Evolutionary conservation across 768 basidiomycete genomes (phyloP), one percentile per base, ranked within the genome.

Genomic region (Leucogyrophana mollusca): DNA sequence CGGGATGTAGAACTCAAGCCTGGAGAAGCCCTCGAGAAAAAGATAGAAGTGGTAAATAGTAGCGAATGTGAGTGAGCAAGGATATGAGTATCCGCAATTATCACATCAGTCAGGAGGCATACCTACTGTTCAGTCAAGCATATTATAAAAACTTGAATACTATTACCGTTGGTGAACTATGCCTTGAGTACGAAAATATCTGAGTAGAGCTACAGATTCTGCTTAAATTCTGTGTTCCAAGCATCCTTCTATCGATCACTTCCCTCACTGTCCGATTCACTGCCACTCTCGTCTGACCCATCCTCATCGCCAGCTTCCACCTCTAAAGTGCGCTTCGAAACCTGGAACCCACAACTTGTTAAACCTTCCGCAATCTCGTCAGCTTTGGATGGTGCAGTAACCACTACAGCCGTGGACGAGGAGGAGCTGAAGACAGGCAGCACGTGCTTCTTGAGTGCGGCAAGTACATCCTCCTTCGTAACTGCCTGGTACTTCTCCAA

Each of bases 351-450:
- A n/a, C 72, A 67, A 16, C 66, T 67, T 23, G 66, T 70, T 47
- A 97, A 71, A 4, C 80, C 82, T 38, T 79, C 72, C 18, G 73
- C 75, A 43, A 94, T 83, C 50, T 85, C 78, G 17, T 84, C 82
- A 1, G 79, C 77, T 60, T 94, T 94, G 8, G 83, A 80, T 17
- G 92, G 87, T 5, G 91, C 82, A 16, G 90, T 90, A 18, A 93
- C 87, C 14, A 90, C 83, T 11, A 90, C 83, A 0, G 84, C 88
- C 23, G 90, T 77, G 9, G 91, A 92, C 0, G 83, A 77, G 3
- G 76, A 71, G 0, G 93, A 64, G 51, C 84, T 75, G 68, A 99
- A 98, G 38, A 98, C 69, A 0, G 94, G 91, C 23, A 94, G 62
- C 69, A 96, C 82, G 65, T 93, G 83, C 47, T 76, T 84, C 53